Base-by-base conservation (phyloP, 352 stramenopile genomes). In the Pythium myriotylum region DNA sequence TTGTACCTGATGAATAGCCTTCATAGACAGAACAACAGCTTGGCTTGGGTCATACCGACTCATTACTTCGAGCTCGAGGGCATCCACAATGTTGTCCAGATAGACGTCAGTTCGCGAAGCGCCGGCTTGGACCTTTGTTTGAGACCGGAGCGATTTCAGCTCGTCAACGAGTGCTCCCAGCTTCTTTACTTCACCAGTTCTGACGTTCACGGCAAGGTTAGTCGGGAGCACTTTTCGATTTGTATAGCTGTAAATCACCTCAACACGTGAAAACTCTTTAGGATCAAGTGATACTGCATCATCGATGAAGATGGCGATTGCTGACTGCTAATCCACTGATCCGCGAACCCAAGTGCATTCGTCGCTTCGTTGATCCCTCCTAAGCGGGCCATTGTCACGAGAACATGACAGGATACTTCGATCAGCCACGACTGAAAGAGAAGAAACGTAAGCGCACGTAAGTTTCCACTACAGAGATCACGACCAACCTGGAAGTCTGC, bases 381-480 rank as follows among this genome's bases (percentile, higher is more conserved):
- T 22, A 71, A 66, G 8, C 76, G 60, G 40, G 77, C 70, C 2
- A 79, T 81, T n/a, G 68, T 79, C 1, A 77, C 76, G 4, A 73
- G 69, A 12, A 74, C 73, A 23, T 91, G 84, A 40, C 71, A 89
- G 7, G 76, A 80, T 32, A 88, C 49, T 46, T 88, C 79, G 20
- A 89, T 67, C 8, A 92, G 54, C 84, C 84, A 92, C 23, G 86
- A 59, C 84, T 92, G 9, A 17, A 50, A 37, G 56, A 40, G n/a
- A 48, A 7, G 20, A 49, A 32, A 54, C 42, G 54, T 61, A 16
- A 51, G 42, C 46, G 26, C 10, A 48, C 41, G 8, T 13, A 48
- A 22, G 23, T 19, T 6, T 27, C 2, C 12, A 9, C 17, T 29
- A 24, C 54, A 62, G 42, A 33, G 10, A 26, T 29, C 2, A n/a